Base-by-base conservation (phyloP, 1,284 basidiomycete genomes). In the Sanghuangporus weigelae region DNA sequence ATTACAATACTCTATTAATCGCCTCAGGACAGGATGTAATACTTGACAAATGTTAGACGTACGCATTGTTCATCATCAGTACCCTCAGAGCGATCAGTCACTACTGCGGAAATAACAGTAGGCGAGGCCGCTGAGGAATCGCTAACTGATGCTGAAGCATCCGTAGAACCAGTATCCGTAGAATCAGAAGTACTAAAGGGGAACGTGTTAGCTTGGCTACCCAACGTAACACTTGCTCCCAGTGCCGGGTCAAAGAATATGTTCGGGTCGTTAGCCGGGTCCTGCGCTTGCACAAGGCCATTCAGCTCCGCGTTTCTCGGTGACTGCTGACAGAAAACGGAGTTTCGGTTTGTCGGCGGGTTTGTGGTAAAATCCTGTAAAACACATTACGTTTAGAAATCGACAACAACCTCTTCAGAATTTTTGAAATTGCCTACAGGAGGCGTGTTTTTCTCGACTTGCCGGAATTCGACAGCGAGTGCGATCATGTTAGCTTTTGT, bases 391-490 rank as follows among this genome's bases (percentile, higher is more conserved):
- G 42, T 44, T 51, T 38, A 56, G 23, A 16, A n/a, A n/a, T 54
- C 5, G 16, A 11, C 46, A 12, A 11, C 14, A 3, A 46, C 4
- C 14, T 40, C 23, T 14, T 23, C 59, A 46, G 46, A 63, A 19
- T 48, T 16, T 2, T 21, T 12, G 14, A 40, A 2, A 49, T 38
- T 62, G 51, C 77, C 56, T 67, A 82, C 81, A 35, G 83, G 84
- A 70, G 83, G 82, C 1, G 84, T 85, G 72, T 86, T 86, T 77
- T 85, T 86, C 76, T 86, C 84, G 0, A 73, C 77, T 68, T 84
- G 81, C 57, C 84, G 80, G 71, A 84, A 85, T 68, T 82, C 78
- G 12, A 78, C 70, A 12, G 84, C 85, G 60, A 85, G 74, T 5
- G 76, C 73, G 67, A 87, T 77, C 83, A 85, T 83, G 64, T 76